Conservation (phyloP, 176 grass and related monocot species). For the Zea mays region DNA sequence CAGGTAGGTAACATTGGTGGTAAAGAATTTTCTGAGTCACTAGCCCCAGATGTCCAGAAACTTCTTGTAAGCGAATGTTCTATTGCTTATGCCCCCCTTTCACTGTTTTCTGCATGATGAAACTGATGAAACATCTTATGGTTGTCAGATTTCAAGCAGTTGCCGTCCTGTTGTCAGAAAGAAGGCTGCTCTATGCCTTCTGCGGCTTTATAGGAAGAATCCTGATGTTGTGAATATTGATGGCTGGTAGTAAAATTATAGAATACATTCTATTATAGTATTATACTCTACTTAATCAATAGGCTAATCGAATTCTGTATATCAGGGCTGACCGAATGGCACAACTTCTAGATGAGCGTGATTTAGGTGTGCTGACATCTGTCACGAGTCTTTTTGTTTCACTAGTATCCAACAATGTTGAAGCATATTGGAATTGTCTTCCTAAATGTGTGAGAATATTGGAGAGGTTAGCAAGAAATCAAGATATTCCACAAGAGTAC, state of each 20-base stretch:
- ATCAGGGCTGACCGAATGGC: slow-evolving; percentile 94
- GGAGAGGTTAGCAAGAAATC: slow-evolving; percentile 91
- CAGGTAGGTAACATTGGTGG: slow-evolving; percentile 99
- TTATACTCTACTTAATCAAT: slow-evolving; percentile 16
- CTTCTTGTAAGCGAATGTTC: slow-evolving; percentile 68
- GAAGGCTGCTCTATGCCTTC: slow-evolving; percentile 94
- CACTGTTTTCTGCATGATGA: slow-evolving; percentile 26
- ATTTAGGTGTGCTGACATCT: slow-evolving; percentile 91
- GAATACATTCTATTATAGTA: slow-evolving; percentile 27
- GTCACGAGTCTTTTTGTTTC: slow-evolving; percentile 99
- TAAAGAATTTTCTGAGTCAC: slow-evolving; percentile 98
- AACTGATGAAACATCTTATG: slow-evolving; percentile 36
- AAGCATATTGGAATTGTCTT: slow-evolving; percentile 98
- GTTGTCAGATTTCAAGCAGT: slow-evolving; percentile 91
- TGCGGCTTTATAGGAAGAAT: slow-evolving; percentile 98
- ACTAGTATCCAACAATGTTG: slow-evolving; percentile 85
- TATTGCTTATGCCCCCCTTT: slow-evolving; percentile 23
- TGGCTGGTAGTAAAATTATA: slow-evolving; percentile 70
- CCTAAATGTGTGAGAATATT: slow-evolving; percentile 93
- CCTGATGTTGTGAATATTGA: slow-evolving; percentile 97
- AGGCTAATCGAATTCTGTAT: slow-evolving; percentile 24
- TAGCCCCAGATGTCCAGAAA: slow-evolving; percentile 96
- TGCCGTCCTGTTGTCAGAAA: slow-evolving; percentile 96
- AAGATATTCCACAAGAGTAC: slow-evolving; percentile 98
- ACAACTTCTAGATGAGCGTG: slow-evolving; percentile 96